Conservation (phyloP, 148 eudicot genomes). For the Cornus controversa region DNA sequence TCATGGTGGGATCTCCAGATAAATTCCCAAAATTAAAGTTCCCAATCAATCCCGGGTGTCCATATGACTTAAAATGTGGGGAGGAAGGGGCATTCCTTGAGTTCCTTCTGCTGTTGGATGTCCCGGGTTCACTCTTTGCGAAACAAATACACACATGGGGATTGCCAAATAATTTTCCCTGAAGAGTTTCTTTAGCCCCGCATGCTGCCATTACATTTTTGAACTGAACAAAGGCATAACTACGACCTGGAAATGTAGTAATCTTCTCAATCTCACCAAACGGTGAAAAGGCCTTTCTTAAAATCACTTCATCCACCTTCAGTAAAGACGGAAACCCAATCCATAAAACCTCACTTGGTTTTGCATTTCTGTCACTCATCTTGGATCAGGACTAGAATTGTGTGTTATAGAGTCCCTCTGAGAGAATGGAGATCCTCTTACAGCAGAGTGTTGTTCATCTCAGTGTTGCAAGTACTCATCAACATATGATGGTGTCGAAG, state of each 20-base stretch:
- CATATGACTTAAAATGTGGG: conserved; percentile 38
- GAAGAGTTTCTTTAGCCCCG: conserved; percentile 79
- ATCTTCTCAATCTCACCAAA: conserved; percentile 86
- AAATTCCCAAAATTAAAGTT: conserved; percentile 31
- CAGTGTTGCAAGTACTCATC: conserved; percentile 42
- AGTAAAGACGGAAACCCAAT: conserved; percentile 66
- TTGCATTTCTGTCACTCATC: conserved; percentile 37
- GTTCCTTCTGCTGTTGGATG: conserved; percentile 49
- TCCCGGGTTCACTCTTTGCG: conserved; percentile 56
- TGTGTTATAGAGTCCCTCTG: conserved; percentile 52
- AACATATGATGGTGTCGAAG: conserved; percentile 45
- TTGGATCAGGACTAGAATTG: conserved; percentile 52
- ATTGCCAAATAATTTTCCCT: conserved; percentile 77
- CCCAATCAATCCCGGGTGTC: conserved; percentile 45
- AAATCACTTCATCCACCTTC: conserved; percentile 60
- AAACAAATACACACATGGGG: conserved; percentile 81
- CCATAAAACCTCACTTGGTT: conserved; percentile 80
- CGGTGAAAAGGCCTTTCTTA: conserved; percentile 72
- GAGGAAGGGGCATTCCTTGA: conserved; percentile 42
- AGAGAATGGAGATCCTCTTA: conserved; percentile 51
- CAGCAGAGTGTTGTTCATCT: conserved; percentile 44
- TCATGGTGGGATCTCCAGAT: conserved; percentile 32
- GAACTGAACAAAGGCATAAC: conserved; percentile 74
- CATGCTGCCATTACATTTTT: conserved; percentile 52
- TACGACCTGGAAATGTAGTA: conserved; percentile 75